These are phyloP conservation scores for Apium graveolens DNA, from an alignment of 129 eudicot species.

Conservation along the genomic window DNA sequence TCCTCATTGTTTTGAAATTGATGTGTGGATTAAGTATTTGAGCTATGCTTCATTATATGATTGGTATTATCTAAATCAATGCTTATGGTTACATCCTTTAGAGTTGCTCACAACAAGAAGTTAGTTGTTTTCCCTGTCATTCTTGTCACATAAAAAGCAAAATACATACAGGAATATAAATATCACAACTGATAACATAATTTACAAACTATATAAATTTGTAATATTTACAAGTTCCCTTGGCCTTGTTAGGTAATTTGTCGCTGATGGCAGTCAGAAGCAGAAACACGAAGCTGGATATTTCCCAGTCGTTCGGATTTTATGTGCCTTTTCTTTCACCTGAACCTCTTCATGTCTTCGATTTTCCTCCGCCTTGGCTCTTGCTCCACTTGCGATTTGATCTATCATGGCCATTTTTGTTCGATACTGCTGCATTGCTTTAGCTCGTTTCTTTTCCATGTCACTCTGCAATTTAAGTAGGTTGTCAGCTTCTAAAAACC, in stretches of 20 bases:
- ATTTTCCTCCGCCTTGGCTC: constrained; percentile 39
- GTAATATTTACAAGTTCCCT: neutral
- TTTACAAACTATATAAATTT: neutral
- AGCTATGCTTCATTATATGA: neutral
- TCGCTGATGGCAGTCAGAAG: constrained; percentile 23
- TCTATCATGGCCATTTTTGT: constrained; percentile 36
- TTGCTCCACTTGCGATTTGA: constrained; percentile 52
- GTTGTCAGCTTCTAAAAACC: constrained; percentile 6
- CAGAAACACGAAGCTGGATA: constrained; percentile 63
- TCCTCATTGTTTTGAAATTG: neutral
- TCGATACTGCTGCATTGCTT: constrained; percentile 31
- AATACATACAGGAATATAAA: neutral
- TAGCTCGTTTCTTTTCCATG: constrained; percentile 42
- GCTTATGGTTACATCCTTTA: neutral
- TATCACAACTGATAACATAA: neutral
- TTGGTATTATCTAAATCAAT: neutral
- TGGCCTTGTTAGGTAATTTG: neutral
- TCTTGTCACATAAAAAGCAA: neutral
- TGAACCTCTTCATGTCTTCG: constrained; percentile 46
- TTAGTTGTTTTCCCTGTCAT: neutral
- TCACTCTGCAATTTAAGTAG: constrained; percentile 39
- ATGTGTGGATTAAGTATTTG: neutral
- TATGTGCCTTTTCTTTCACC: constrained; percentile 71
- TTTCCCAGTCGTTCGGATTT: constrained; percentile 62
- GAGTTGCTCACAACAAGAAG: neutral